Percentiles rank a stretch among this genome's conserved stretches.
These are phyloP conservation scores for Tephrocybe sp. DNA, from an alignment of 768 basidiomycete genomes.

Conservation along the genomic window DNA sequence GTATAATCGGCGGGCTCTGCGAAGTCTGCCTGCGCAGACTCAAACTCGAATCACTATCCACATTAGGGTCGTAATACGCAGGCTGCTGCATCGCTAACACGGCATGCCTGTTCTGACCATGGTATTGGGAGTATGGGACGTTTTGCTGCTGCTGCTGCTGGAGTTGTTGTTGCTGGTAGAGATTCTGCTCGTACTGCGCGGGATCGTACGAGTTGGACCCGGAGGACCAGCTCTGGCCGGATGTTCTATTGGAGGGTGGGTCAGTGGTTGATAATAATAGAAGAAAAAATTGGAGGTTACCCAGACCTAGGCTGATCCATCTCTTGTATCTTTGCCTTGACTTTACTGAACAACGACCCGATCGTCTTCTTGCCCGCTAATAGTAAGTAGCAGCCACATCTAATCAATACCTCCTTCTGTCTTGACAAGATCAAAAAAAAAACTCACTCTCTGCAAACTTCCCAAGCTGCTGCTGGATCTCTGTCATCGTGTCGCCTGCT, in stretches of 20 bases:
- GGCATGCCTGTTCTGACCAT: neutral
- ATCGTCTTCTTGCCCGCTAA: constrained; percentile 80
- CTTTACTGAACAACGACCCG: constrained; percentile 68
- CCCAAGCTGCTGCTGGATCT: constrained; percentile 73
- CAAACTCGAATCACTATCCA: too few species aligned
- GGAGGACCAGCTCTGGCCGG: constrained; percentile 7
- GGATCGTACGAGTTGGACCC: constrained; percentile 10
- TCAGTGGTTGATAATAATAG: neutral
- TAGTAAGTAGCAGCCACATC: neutral
- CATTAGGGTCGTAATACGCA: constrained; percentile 33
- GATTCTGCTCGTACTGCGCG: constrained; percentile 11
- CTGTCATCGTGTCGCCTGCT: constrained; percentile 51
- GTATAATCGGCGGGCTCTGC: constrained; percentile 9
- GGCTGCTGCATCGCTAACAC: too few species aligned
- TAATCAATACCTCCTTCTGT: neutral
- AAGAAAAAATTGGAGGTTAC: neutral
- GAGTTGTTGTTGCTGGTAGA: constrained; percentile 8
- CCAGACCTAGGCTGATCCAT: constrained; percentile 57
- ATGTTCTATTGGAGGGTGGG: neutral
- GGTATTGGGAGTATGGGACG: constrained; percentile 4
- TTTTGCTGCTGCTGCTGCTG: neutral
- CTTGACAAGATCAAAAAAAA: neutral
- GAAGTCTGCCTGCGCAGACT: too few species aligned
- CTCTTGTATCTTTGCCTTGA: constrained; percentile 84
- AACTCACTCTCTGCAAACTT: constrained; percentile 77